Evolutionary conservation across 108 stramenopile species (phyloP), one percentile per base, ranked within the genome.

Genomic region (Pelagomonas calceolata): DNA sequence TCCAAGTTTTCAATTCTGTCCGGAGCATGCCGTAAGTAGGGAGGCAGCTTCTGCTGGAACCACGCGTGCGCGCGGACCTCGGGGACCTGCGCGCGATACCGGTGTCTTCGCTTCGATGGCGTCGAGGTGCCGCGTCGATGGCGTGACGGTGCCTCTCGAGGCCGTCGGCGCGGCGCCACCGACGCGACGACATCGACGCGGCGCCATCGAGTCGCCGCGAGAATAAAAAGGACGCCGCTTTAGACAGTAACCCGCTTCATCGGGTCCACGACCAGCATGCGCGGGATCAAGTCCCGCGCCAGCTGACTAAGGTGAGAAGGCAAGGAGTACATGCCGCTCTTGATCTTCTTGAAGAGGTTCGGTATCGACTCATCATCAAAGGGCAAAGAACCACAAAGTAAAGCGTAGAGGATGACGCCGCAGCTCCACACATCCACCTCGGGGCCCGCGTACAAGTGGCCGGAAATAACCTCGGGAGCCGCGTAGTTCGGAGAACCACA

Each of bases 291-390:
- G 73, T 98, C 94, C 65, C 93, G 79, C 30, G 95, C 93, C 68
- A 95, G 75, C 71, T 96, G 92, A 60, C 87, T 89, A 46, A 99
- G 81, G 85, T 97, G 95, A 36, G 89, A 87, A 30, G 98, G 98
- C 64, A 97, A 75, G 75, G 88, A 87, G 83, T 97, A 99, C 92
- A 95, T 95, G 68, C 98, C 98, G 67, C 87, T 87, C 84, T 96
- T 97, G 82, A 99, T 99, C 84, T 99, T 99, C 85, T 95, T 96
- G 83, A 99, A 99, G 34, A 99, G 85, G 79, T 92, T 95, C 17
- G 95, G 96, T 73, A 99, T 99, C 63, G 89, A 92, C 79, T 99
- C 98, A 81, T 99, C 98, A 81, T 99, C 98, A 69, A 99, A 99
- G 21, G 98, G 98, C 15, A 99, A 87, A 32, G 90, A 91, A 34